phyloP scores from a whole-genome alignment of 306 rosid species.

The Dryas octopetala region DNA sequence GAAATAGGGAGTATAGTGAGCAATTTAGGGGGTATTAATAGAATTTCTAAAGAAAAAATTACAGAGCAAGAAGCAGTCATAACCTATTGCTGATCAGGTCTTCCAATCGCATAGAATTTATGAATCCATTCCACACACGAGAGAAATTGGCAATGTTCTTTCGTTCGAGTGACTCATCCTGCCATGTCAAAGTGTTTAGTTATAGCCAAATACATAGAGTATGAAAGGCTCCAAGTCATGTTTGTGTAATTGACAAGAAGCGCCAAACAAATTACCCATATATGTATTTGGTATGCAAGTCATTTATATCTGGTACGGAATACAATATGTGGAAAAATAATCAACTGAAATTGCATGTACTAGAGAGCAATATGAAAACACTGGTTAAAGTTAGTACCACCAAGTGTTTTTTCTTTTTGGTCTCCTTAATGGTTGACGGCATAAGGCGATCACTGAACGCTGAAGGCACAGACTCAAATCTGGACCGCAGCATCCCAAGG shows the following conservation, averaged over 20 bases:
- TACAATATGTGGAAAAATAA: constrained; percentile 17
- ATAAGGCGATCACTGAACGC: constrained; percentile 71
- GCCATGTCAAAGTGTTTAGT: constrained; percentile 35
- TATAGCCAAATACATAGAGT: constrained; percentile 14
- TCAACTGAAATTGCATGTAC: constrained; percentile 29
- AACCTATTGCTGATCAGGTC: constrained; percentile 92
- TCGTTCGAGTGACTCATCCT: constrained; percentile 51
- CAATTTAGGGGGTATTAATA: too few species aligned
- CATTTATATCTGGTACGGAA: constrained; percentile 5
- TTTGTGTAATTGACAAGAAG: not conserved
- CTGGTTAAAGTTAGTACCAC: constrained; percentile 28
- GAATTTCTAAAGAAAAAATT: not conserved
- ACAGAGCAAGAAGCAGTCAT: constrained; percentile 30
- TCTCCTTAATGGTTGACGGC: constrained; percentile 43
- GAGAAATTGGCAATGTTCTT: constrained; percentile 74
- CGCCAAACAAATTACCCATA: not conserved
- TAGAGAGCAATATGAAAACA: constrained; percentile 13
- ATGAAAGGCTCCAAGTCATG: not conserved
- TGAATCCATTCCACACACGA: constrained; percentile 88
- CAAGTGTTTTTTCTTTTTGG: constrained; percentile 27
- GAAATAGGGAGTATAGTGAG: too few species aligned
- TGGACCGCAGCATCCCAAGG: constrained; percentile 96
- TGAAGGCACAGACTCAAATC: constrained; percentile 73
- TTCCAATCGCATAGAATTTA: constrained; percentile 76
- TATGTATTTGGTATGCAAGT: not conserved